Base-by-base conservation (phyloP, 768 basidiomycete species). In the Baorangia bicolor region DNA sequence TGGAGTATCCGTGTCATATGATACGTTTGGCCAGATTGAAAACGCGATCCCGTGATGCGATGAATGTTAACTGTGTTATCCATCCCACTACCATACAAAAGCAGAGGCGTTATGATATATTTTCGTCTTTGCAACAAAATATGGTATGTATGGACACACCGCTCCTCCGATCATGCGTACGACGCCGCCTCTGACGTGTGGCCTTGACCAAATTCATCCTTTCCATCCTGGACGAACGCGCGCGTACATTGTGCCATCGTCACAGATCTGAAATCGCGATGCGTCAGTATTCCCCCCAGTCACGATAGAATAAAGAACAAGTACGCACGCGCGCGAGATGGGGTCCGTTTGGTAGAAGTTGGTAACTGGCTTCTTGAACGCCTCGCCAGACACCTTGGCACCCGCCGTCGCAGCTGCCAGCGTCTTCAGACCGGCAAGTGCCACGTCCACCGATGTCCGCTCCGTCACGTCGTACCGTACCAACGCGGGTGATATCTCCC, bases 301-400 rank as follows among this genome's bases (percentile, higher is more conserved):
- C 9, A 16, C 3, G 16, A 35, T 9, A 21, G 16, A 40, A 46
- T 9, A 51, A 25, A 46, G 35, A 49, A n/a, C 46, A 30, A 30
- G 8, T 38, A 89, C 93, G 73, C 64, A 94, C 84, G 92, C 91
- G 79, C 95, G 80, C 41, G 93, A 94, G 69, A 98, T 93, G 27
- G 91, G 85, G 73, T 98, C 96, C 11, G 96, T 98, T 74, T 93
- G 87, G 75, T 98, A 99, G 75, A 98, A 98, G 77, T 97, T 97
- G 48, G 74, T 62, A 61, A 99, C 88, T 0, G 94, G 90, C 73
- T 87, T 90, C 73, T 78, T 79, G 74, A 97, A 86, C 20, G 83
- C 75, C 39, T 72, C 72, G 20, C 83, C 80, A n/a, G 79, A 74
- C 43, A 80, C 78, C 71, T 85, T 87, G 31, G 81, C 79, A 4